Evolutionary conservation across 257 asterid genomes (phyloP).

Genomic region (Plantago major): DNA sequence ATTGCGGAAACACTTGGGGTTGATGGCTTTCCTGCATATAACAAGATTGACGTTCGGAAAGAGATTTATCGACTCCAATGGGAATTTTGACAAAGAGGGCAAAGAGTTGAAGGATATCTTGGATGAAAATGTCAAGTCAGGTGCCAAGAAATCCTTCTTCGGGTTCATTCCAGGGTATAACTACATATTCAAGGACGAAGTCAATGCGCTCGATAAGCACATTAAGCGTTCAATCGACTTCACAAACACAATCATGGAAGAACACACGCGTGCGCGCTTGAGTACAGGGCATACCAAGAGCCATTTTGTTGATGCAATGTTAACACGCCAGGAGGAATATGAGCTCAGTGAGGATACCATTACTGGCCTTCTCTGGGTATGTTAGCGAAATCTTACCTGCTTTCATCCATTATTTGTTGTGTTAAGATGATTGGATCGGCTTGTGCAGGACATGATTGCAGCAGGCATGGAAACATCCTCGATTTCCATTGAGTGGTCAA

Average conservation of each 20-base stretch:
- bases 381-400: not conserved
- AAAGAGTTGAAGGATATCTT: slow-evolving; percentile 64
- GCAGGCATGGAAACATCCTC: slow-evolving; percentile 91
- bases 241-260: slow-evolving; percentile 73
- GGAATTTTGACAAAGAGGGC: slow-evolving; percentile 59
- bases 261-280: slow-evolving; percentile 59
- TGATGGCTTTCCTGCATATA: slow-evolving; percentile 79
- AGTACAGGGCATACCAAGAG: slow-evolving; percentile 62
- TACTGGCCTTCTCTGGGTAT: slow-evolving; percentile 81
- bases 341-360: slow-evolving; percentile 66
- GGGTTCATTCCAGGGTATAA: slow-evolving; percentile 61
- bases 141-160: slow-evolving; percentile 47
- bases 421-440: not conserved
- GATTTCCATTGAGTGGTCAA: slow-evolving; percentile 72
- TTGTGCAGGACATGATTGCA: slow-evolving; percentile 72
- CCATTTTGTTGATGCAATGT: slow-evolving; percentile 79
- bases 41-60: slow-evolving; percentile 78
- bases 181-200: slow-evolving; percentile 49
- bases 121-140: slow-evolving; percentile 41
- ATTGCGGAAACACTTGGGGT: slow-evolving; percentile 56
- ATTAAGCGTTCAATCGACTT: slow-evolving; percentile 40
- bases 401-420: not conserved
- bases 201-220: slow-evolving; percentile 42
- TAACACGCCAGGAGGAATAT: slow-evolving; percentile 65
- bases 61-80: slow-evolving; percentile 56